These are phyloP conservation scores for Chytriomyces sp. DNA, from an alignment of 192 early-diverging fungal genomes.

Conservation along the genomic window DNA sequence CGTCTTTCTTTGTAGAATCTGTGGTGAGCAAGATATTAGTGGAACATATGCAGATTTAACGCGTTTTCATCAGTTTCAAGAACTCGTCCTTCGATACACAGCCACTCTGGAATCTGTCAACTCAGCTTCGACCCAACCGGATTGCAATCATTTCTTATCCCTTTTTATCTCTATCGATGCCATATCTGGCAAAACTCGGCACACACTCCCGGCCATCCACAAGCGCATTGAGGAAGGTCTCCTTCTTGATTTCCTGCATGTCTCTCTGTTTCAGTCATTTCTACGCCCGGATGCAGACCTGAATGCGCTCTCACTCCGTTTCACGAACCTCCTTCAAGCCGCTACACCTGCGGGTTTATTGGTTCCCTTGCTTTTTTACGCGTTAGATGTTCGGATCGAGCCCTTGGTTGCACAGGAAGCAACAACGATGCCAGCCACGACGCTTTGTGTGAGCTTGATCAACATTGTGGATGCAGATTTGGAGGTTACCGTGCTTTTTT, in stretches of 20 bases:
- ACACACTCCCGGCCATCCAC: neutral
- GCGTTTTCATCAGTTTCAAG: neutral
- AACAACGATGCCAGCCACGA: neutral
- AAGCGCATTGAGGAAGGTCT: neutral
- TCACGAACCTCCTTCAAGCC: neutral
- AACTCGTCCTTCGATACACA: neutral
- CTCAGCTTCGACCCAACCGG: neutral
- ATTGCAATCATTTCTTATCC: neutral
- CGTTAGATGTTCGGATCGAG: neutral
- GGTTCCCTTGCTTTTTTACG: neutral
- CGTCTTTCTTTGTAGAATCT: neutral
- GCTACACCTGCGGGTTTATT: neutral
- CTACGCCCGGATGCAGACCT: neutral
- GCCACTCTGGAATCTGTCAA: neutral
- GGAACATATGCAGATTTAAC: neutral
- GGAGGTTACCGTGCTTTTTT: neutral
- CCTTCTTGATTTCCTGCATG: neutral
- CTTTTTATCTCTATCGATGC: constrained; percentile 3
- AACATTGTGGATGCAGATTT: neutral
- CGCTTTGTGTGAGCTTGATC: neutral
- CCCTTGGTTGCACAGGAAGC: neutral
- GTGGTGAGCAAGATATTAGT: neutral
- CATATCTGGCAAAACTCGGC: neutral
- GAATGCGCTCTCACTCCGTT: neutral
- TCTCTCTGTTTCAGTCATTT: neutral